Evolutionary conservation across 371 early-diverging fungal genomes (phyloP).

Genomic region (Synchytrium microbalum): DNA sequence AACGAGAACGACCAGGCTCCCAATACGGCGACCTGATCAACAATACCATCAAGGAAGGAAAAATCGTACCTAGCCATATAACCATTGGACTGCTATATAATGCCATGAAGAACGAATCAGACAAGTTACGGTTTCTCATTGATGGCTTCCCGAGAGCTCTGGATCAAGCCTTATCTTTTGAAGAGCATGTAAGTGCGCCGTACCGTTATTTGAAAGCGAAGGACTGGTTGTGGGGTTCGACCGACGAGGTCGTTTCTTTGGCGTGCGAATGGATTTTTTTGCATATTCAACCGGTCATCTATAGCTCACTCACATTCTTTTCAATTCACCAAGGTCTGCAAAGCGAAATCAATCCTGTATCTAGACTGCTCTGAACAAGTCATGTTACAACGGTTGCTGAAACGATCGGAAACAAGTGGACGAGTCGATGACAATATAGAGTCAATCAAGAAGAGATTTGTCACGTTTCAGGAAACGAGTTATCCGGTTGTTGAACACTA

Average conservation of each 20-base stretch:
- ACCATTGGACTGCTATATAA: constrained; percentile 83
- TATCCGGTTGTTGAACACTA: constrained; percentile 86
- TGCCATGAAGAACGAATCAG: constrained; percentile 62
- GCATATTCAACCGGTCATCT: too few species aligned
- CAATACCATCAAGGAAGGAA: constrained; percentile 81
- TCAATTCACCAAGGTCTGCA: constrained; percentile 49
- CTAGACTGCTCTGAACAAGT: constrained; percentile 89
- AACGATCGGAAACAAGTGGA: constrained; percentile 82
- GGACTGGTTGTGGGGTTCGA: background rate
- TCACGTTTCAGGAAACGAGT: constrained; percentile 69
- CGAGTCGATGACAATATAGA: constrained; percentile 92
- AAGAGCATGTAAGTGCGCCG: constrained; percentile 59
- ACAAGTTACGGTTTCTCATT: constrained; percentile 57
- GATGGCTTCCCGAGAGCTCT: constrained; percentile 95
- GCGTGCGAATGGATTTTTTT: background rate
- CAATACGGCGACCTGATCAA: constrained; percentile 84
- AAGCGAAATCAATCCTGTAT: constrained; percentile 67
- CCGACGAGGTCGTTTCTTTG: background rate
- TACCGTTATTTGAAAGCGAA: background rate
- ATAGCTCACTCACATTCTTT: too few species aligned
- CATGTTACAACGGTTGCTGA: constrained; percentile 77
- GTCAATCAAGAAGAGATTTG: constrained; percentile 90
- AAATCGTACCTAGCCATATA: constrained; percentile 92
- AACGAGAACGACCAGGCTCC: constrained; percentile 76
- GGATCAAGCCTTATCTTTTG: constrained; percentile 91